Evolutionary conservation across 345 rosid species (phyloP), one percentile per base, ranked within the genome.

Genomic region (Populus pruinosa): DNA sequence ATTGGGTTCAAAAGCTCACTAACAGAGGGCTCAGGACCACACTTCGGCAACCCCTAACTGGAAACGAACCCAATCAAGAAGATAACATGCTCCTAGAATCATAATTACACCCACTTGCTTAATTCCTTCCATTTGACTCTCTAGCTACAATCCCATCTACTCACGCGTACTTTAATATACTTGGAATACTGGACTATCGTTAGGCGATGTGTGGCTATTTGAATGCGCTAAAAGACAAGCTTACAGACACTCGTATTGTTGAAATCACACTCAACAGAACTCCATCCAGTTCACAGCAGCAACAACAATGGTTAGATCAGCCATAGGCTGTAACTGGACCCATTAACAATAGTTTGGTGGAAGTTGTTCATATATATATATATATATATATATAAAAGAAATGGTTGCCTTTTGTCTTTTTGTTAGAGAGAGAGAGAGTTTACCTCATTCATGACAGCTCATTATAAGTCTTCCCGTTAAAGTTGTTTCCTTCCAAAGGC

Each of bases 401-500:
- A 53, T 77, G 74, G 33, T 74, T 71, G 12, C 21, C 20, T 31
- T 71, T 43, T 29, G 21, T 76, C 36, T 38, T 7, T 35, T 14
- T 17, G 61, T 35, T 12, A 31, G 33, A 35, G 62, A 36, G 63
- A 69, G 66, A 70, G 71, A 33, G 23, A 71, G 84, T 61, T 76
- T 25, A 70, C 77, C 82, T 76, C 77, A 76, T 65, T 67, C 9
- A 41, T 78, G 80, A 78, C 83, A 73, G 17, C 76, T 68, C 76
- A 67, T 49, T 10, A 41, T 23, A 64, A 71, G 77, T 61, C 82
- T 83, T 81, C 74, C 68, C 71, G 62, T 29, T 72, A 76, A 81
- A 81, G 86, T 85, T 76, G 78, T 85, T 83, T 83, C 86, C 84
- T 82, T 85, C 87, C 41, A 36, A 85, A 85, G 83, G 74, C 83